Evolutionary conservation across 345 rosid genomes (phyloP), one percentile per base, ranked within the genome.

Genomic region (Moricandia moricandioides): DNA sequence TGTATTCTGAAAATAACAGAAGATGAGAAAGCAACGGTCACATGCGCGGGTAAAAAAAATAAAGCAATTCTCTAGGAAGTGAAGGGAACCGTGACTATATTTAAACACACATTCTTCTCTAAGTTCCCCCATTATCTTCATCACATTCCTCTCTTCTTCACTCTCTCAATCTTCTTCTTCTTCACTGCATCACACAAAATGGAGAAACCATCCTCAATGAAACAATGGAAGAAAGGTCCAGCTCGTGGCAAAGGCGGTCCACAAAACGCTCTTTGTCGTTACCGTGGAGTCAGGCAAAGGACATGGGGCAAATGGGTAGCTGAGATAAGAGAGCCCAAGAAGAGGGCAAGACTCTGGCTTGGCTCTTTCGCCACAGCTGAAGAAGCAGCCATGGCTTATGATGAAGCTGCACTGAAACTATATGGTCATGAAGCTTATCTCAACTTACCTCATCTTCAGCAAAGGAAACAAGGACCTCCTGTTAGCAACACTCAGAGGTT

Each of bases 251-350:
- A 92, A 85, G 98, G 96, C 3, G 98, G 98, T 45, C 99, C 99
- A 10, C 91, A 82, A 47, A 95, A 92, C 70, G 88, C 98, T 26
- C 83, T 87, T 8, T 92, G 96, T 49, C 90, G 87, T 17, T 95
- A 89, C 69, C 79, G 98, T 3, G 98, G 99, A 6, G 99, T 95
- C 1, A 75, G 99, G 7, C 99, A 92, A 78, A 79, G 98, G 69
- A 90, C 99, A 0, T 95, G 98, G 99, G 99, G 98, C 6, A 95
- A 95, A 80, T 95, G 96, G 99, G 99, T 92, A 1, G 98, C 99
- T 0, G 98, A 95, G 77, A 92, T 95, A 71, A 83, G 97, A 51
- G 99, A 92, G 79, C 99, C 99, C 0, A 95, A 89, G 88, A 92
- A 88, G 73, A 79, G 99, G 73, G 83, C 90, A 29, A 82, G 98